Conservation (phyloP, 768 basidiomycete genomes). For the Termitomyces sp. region DNA sequence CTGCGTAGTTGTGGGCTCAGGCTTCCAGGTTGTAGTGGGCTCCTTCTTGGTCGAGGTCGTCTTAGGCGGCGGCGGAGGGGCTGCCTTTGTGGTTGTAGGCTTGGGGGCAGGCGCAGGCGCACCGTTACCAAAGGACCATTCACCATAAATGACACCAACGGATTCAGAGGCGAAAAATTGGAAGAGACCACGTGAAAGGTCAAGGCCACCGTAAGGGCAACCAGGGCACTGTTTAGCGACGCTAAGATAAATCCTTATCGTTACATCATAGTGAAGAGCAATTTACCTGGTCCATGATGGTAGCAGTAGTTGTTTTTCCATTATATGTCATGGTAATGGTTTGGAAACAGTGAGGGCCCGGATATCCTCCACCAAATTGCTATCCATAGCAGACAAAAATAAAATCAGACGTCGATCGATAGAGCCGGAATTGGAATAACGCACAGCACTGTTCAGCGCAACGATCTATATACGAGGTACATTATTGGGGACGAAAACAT, state of each 20-base stretch:
- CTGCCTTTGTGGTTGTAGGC: slow-evolving; percentile 18
- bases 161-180: slow-evolving; percentile 37
- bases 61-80: slow-evolving; percentile 10
- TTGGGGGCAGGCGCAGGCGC: slow-evolving; percentile 16
- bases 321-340: slow-evolving; percentile 55
- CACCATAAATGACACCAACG: slow-evolving; percentile 43
- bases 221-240: slow-evolving; percentile 49
- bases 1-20: slow-evolving; percentile 16
- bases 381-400: slow-evolving; percentile 9
- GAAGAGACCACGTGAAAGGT: slow-evolving; percentile 55
- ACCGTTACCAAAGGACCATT: slow-evolving; percentile 40
- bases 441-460: slow-evolving; percentile 40
- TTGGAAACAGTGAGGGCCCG: slow-evolving; percentile 60
- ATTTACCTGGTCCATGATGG: slow-evolving; percentile 57
- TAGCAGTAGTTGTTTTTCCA: slow-evolving; percentile 55
- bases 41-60: slow-evolving; percentile 5
- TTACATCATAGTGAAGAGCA: not conserved
- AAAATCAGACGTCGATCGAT: not conserved
- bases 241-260: not conserved
- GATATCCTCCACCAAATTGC: slow-evolving; percentile 57
- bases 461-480: slow-evolving; percentile 40
- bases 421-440: not conserved
- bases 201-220: slow-evolving; percentile 55
- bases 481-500: not conserved
- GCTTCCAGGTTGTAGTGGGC: slow-evolving; percentile 12